Percentiles rank a stretch among this genome's conserved stretches.
phyloP scores from a whole-genome alignment of 1,284 basidiomycete genomes.

The Peniophora sp. region DNA sequence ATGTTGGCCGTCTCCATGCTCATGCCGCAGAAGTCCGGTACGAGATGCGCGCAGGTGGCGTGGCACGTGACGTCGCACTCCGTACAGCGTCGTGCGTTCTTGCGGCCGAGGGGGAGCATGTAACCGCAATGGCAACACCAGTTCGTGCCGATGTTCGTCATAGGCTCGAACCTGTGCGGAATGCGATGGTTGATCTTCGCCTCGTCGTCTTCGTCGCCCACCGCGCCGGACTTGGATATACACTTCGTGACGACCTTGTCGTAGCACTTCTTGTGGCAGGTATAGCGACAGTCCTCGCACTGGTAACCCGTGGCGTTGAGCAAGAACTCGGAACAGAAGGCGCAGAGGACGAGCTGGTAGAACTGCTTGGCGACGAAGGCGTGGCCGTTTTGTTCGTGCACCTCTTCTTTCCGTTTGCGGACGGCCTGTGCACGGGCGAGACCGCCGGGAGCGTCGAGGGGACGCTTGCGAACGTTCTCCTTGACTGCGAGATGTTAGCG shows the following conservation, averaged over 20 bases:
- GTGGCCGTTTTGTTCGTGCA: conserved; percentile 99
- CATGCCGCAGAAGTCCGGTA: conserved; percentile 99
- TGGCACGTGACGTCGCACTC: conserved; percentile 98
- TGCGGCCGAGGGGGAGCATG: conserved; percentile 94
- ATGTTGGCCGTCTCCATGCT: conserved; percentile 99
- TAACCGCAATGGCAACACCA: conserved; percentile 99
- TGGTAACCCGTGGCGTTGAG: conserved; percentile 97
- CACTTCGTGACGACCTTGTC: conserved; percentile 99
- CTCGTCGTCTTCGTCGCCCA: conserved; percentile 91
- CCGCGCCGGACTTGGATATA: conserved; percentile 93
- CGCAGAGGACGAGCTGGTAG: conserved; percentile 97
- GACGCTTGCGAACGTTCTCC: conserved; percentile 92
- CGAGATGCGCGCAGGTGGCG: conserved; percentile 95
- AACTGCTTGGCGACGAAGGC: conserved; percentile 97
- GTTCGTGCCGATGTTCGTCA: conserved; percentile 96
- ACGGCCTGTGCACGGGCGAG: conserved; percentile 97
- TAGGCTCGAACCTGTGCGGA: conserved; percentile 95
- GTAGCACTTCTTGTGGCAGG: conserved; percentile 98
- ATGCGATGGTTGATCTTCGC: conserved; percentile 99
- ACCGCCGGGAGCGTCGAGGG: conserved; percentile 81
- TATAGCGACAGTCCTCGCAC: conserved; percentile 98
- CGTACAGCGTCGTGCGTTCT: conserved; percentile 92
- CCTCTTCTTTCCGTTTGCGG: conserved; percentile 95
- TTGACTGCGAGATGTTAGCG: conserved; percentile 57
- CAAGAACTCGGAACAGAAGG: conserved; percentile 95